phyloP scores from a whole-genome alignment of 176 grass and related monocot species.

The Oryza glumipatula region DNA sequence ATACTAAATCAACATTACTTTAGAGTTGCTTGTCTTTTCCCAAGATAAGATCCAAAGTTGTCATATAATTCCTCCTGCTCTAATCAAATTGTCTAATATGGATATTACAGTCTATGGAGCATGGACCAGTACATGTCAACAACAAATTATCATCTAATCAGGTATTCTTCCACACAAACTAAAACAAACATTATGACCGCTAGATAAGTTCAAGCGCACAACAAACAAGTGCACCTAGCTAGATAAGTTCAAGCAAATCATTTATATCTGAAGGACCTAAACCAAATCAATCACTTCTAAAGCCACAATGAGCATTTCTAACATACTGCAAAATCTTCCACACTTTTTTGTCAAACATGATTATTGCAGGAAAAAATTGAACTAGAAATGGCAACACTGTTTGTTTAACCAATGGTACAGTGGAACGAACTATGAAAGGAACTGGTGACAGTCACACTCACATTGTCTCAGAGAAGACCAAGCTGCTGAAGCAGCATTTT shows the following conservation, averaged over 20 bases:
- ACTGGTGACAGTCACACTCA: slow-evolving; percentile 35
- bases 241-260: background rate
- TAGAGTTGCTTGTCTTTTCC: background rate
- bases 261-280: background rate
- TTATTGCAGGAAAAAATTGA: background rate
- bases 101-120: background rate
- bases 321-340: background rate
- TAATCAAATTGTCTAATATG: slow-evolving; percentile 5
- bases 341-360: slow-evolving; percentile 13
- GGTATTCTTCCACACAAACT: background rate
- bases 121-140: slow-evolving; percentile 2
- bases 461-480: slow-evolving; percentile 94
- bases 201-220: slow-evolving; percentile 5
- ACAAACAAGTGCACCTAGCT: background rate
- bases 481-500: slow-evolving; percentile 89
- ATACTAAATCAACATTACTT: background rate
- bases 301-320: background rate
- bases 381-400: background rate
- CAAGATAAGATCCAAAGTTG: background rate
- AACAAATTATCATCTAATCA: background rate
- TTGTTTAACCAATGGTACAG: slow-evolving; percentile 8
- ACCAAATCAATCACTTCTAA: background rate
- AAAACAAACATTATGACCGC: background rate
- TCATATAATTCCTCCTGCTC: background rate
- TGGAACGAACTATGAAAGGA: background rate